Conservation (phyloP, 176 grass and related monocot genomes). For the Rhynchospora tenuis region DNA sequence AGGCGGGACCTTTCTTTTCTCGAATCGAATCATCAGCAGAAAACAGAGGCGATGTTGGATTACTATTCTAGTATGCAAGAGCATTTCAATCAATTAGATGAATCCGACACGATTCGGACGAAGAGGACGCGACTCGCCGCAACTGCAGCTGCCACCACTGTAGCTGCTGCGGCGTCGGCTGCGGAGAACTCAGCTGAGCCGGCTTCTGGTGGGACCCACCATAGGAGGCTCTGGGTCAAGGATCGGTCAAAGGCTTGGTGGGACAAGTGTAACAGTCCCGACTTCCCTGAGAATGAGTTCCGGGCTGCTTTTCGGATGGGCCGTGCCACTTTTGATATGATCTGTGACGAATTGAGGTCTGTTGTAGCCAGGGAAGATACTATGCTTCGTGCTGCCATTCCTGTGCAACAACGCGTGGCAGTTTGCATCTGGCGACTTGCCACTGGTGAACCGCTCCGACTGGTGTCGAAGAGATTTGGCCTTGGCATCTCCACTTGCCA, state of each 20-base stretch:
- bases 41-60: slow-evolving; percentile 57
- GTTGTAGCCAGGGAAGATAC: slow-evolving; percentile 95
- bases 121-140: slow-evolving; percentile 34
- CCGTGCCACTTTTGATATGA: slow-evolving; percentile 76
- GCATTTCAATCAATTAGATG: slow-evolving; percentile 45
- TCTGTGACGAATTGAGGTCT: slow-evolving; percentile 66
- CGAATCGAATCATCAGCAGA: slow-evolving; percentile 51
- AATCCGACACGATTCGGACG: slow-evolving; percentile 37
- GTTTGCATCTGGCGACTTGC: slow-evolving; percentile 93
- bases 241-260: slow-evolving; percentile 87
- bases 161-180: neutral
- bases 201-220: slow-evolving; percentile 35
- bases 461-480: slow-evolving; percentile 92
- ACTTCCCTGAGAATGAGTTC: slow-evolving; percentile 80
- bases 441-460: slow-evolving; percentile 87
- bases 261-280: slow-evolving; percentile 61
- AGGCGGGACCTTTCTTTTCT: slow-evolving; percentile 59
- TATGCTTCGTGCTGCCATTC: slow-evolving; percentile 89
- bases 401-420: slow-evolving; percentile 84
- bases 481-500: slow-evolving; percentile 98
- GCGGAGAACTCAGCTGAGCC: neutral
- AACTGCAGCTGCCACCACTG: slow-evolving; percentile 9
- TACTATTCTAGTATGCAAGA: slow-evolving; percentile 72
- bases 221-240: slow-evolving; percentile 83
- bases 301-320: slow-evolving; percentile 68